Base-by-base conservation (phyloP, 225 moss, liverwort and hornwort species). In the Antitrichia curtipendula region DNA sequence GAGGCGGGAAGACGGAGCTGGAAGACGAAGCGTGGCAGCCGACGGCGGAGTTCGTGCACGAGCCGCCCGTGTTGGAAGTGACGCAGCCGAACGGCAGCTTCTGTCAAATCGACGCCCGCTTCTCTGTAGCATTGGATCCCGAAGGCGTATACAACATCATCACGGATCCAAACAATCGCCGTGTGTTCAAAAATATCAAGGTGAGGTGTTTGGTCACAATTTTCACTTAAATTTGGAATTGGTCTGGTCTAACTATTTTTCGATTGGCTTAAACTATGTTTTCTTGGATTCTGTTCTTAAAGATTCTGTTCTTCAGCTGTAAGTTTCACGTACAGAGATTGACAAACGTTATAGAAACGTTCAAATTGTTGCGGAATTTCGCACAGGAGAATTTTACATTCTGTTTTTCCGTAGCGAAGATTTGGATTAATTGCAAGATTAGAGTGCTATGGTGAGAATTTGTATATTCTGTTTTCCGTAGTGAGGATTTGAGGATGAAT, bases 101-200 rank as follows among this genome's bases (percentile, higher is more conserved):
- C 62, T 97, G 97, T 85, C 95, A 94, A 82, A 94, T 97, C 76
- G 93, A 97, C 61, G 92, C 95, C 18, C 87, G 94, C 27, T 96
- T 97, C 88, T 95, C 95, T 40, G 97, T 96, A 58, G 93, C 95
- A 47, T 80, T 95, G 90, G 85, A 91, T 62, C 93, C 97, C 36
- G 94, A 95, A 23, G 96, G 93, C 43, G 97, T 97, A 13, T 97
- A 92, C 49, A 84, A 91, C 84, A 97, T 97, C 84, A 95, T 97
- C 79, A 95, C 93, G 58, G 95, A 97, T 68, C 97, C 97, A 19
- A 97, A 97, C 87, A 97, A 96, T 87, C 95, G 95, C 61, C 93
- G 95, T 12, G 95, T 96, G 13, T 97, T 97, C 86, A 97, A 97
- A 90, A 97, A 97, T 75, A 96, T 97, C 78, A 95, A 96, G 95